Percentiles rank a stretch among this genome's conserved stretches.
These are phyloP conservation scores for Hymenoscyphus salicellus DNA, from an alignment of 2,329 filamentous ascomycete genomes.

Conservation along the genomic window DNA sequence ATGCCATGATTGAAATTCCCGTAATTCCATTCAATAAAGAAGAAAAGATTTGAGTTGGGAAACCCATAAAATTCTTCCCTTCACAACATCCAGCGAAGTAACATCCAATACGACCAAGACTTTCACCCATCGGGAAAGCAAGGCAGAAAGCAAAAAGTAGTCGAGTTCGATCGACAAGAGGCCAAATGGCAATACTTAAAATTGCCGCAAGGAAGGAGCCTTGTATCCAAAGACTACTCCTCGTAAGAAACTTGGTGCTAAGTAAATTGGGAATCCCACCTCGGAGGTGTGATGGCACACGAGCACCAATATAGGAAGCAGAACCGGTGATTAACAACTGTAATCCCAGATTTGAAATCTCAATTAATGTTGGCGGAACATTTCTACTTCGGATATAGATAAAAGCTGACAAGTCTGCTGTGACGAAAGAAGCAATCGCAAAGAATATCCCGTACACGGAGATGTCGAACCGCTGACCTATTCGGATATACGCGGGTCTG, in stretches of 20 bases:
- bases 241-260: background rate
- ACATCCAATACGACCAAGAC: background rate
- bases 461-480: background rate
- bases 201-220: background rate
- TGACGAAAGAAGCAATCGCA: background rate
- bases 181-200: background rate
- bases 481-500: background rate
- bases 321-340: background rate
- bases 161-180: background rate
- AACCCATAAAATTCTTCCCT: background rate
- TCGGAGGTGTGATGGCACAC: background rate
- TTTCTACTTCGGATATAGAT: background rate
- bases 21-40: background rate
- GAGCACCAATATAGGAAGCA: background rate
- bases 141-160: background rate
- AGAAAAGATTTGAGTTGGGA: background rate
- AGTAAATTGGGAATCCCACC: background rate
- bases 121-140: background rate
- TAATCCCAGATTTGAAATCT: background rate
- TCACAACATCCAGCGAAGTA: background rate
- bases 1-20: background rate
- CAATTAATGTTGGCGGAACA: background rate
- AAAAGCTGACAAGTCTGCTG: background rate
- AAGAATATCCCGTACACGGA: background rate
- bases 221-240: constrained; percentile 4